Conservation (phyloP, 2,329 filamentous ascomycete genomes). For the Cladosporium sp. region DNA sequence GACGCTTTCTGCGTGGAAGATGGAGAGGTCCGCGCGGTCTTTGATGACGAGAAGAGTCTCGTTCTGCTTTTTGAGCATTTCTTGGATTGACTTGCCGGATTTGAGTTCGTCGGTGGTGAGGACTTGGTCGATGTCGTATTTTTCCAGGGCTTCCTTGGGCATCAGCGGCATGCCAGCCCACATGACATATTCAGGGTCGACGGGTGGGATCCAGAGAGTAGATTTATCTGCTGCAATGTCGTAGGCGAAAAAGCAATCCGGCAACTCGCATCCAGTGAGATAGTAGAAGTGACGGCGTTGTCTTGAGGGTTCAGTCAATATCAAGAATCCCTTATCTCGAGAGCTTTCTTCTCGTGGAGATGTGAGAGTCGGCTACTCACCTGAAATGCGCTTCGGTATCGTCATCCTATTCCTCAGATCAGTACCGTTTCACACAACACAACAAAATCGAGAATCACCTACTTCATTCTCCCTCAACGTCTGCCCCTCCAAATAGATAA, state of each 20-base stretch:
- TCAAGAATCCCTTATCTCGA: conserved; percentile 8
- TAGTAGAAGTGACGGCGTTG: conserved; percentile 80
- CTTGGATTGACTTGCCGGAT: conserved; percentile 56
- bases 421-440: background rate
- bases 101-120: conserved; percentile 60
- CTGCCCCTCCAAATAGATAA: conserved; percentile 85
- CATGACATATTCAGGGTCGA: conserved; percentile 83
- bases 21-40: conserved; percentile 55
- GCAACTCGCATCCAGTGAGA: conserved; percentile 75
- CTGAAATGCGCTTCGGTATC: conserved; percentile 78
- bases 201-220: conserved; percentile 86
- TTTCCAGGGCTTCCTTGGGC: conserved; percentile 64
- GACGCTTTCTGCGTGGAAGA: conserved; percentile 53
- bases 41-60: conserved; percentile 68
- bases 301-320: background rate
- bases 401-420: conserved; percentile 55
- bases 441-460: background rate
- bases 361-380: conserved; percentile 43
- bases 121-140: conserved; percentile 54
- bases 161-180: conserved; percentile 91
- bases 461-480: conserved; percentile 71
- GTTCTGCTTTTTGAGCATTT: conserved; percentile 33
- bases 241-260: conserved; percentile 79
- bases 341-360: too few species aligned
- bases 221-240: conserved; percentile 69